Base-by-base conservation (phyloP, 176 grass and related monocot species). In the Lolium perenne region DNA sequence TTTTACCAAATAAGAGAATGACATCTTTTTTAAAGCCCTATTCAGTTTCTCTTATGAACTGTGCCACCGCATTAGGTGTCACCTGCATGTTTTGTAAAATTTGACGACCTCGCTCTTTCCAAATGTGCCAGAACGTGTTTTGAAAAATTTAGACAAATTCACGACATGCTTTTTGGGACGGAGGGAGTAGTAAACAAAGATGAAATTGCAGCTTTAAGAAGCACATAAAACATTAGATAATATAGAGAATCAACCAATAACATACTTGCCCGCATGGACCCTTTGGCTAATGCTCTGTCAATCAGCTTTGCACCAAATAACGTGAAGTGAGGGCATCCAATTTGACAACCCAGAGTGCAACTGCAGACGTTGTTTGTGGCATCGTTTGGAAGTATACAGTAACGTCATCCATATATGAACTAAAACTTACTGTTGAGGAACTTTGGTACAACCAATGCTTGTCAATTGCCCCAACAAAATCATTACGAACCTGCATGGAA, bases 271-370 rank as follows among this genome's bases (percentile, higher is more conserved):
- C 48, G 29, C 22, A 38, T 10, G 49, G 60, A 76, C n/a, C 73
- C 61, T 76, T 83, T 67, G 74, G 73, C 58, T 26, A 75, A 43
- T 59, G 65, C 71, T 92, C 56, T 79, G 23, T 80, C 16, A 40
- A 85, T 56, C 79, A 80, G 85, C 69, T 70, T 92, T 92, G 77
- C 17, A 49, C 22, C 67, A 91, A 79, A 67, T 90, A 32, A 46
- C 86, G 88, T 18, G 84, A 81, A 84, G 94, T 85, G 64, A 96
- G 66, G 63, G 87, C 71, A 88, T 99, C 97, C 88, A 99, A 88
- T 85, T 94, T 96, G 82, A 96, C 88, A 78, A 94, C 91, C 94
- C 94, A 99, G 81, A 99, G 97, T 82, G 94, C 97, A 80, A 96
- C 81, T 75, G 97, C 92, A 63, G 97, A 99, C 16, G 66, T 93